phyloP scores from a whole-genome alignment of 345 rosid species.

The Excoecaria cochinchinensis region DNA sequence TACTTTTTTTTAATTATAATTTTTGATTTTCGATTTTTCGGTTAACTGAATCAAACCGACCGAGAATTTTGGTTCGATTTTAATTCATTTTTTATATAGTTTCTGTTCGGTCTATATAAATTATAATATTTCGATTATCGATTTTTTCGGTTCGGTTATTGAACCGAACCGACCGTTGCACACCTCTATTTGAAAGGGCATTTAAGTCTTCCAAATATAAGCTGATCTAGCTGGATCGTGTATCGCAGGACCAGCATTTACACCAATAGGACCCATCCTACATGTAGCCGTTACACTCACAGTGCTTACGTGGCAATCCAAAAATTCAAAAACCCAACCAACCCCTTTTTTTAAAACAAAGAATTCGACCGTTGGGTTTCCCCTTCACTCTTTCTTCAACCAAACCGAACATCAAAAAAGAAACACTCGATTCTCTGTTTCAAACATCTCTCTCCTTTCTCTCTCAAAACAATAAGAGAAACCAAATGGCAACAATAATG shows the following conservation, averaged over 20 bases:
- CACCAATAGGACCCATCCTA: conserved; percentile 5
- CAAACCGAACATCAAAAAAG: not conserved
- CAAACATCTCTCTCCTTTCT: not conserved
- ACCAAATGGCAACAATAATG: conserved; percentile 24
- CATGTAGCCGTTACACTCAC: conserved; percentile 23
- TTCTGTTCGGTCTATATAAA: too few species aligned
- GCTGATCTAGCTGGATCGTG: not conserved
- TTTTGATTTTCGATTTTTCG: too few species aligned
- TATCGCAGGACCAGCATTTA: not conserved
- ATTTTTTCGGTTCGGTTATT: too few species aligned
- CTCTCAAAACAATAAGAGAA: not conserved
- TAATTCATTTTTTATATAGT: too few species aligned
- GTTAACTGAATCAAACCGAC: too few species aligned
- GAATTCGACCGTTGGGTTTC: conserved; percentile 29
- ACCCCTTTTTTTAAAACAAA: not conserved
- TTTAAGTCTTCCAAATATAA: not conserved
- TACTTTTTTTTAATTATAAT: too few species aligned
- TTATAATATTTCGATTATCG: too few species aligned
- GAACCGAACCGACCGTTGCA: too few species aligned
- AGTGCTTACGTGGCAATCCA: conserved; percentile 17
- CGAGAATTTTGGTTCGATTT: too few species aligned
- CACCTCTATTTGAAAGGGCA: not conserved
- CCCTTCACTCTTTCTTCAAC: not conserved
- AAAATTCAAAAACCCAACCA: conserved; percentile 18
- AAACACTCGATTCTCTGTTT: not conserved